Base-by-base conservation (phyloP, 2,329 filamentous ascomycete genomes). In the Cladosporium oxysporum region DNA sequence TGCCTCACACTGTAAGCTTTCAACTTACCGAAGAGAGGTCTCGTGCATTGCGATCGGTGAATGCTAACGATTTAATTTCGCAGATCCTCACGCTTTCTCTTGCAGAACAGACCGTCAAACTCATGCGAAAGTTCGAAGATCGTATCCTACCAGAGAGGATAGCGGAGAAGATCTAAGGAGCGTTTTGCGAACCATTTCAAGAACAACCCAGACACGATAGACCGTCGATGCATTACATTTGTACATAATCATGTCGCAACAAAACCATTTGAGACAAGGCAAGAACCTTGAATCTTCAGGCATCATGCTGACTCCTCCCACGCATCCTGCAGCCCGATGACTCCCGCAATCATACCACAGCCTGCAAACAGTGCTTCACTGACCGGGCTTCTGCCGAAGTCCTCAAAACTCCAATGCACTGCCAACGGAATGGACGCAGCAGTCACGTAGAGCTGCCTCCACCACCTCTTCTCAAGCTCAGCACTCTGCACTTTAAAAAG, bases 21-120 rank as follows among this genome's bases (percentile, higher is more conserved):
- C 12, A 4, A 1, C n/a, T 3, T 18, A 23, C 31, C 10, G 8
- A 58, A 21, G 21, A 41, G 23, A 31, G 7, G n/a, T 16, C 14
- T 3, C 28, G n/a, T 18, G 23, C 33, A n/a, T 26, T 12, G 7
- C n/a, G n/a, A n/a, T 18, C 18, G 52, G 21, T 11, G n/a, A 18
- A 33, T 41, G 62, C 70, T 76, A 65, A 77, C 70, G 12, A 21
- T 8, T 21, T 5, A 23, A 23, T 53, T 6, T 14, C n/a, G 6
- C 37, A 87, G 85, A 93, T 98, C 76, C 81, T 98, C 71, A 97
- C 93, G 0, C 86, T 98, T 70, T 94, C 89, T 69, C 83, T 98
- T 74, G 94, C 94, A 2, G 94, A 98, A 80, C 94, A 97, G 81
- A 97, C 94, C 6, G 97, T 94, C 80, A 97, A 96, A 83, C 79